Conservation (phyloP, 257 asterid species). For the Handroanthus guayacan region DNA sequence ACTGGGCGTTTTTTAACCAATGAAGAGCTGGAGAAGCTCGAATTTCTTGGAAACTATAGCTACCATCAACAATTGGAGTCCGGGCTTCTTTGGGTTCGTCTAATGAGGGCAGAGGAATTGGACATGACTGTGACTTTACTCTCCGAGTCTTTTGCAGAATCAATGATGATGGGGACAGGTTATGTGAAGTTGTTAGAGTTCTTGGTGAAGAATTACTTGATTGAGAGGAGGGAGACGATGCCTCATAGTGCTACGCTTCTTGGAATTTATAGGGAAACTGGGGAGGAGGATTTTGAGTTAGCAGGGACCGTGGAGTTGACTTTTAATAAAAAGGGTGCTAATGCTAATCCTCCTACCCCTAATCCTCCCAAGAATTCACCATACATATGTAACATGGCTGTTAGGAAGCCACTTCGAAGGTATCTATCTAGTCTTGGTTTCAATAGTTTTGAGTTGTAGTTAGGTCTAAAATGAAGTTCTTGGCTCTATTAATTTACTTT, state of each 20-base stretch:
- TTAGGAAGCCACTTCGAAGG: conserved; percentile 81
- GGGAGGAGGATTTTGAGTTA: conserved; percentile 73
- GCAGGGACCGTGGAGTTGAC: conserved; percentile 94
- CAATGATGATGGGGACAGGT: conserved; percentile 73
- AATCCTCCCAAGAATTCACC: conserved; percentile 81
- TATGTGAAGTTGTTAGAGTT: conserved; percentile 71
- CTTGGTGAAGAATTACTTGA: conserved; percentile 81
- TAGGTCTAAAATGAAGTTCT: not conserved
- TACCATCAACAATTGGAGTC: conserved; percentile 73
- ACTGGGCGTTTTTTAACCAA: conserved; percentile 64
- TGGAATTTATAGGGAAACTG: conserved; percentile 74
- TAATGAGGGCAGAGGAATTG: conserved; percentile 84
- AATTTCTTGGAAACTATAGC: conserved; percentile 56
- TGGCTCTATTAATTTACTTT: not conserved
- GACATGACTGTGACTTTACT: conserved; percentile 71
- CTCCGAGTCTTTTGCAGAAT: conserved; percentile 88
- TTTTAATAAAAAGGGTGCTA: conserved; percentile 73
- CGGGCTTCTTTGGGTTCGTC: conserved; percentile 73
- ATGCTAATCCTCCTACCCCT: conserved; percentile 85
- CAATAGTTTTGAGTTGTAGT: not conserved
- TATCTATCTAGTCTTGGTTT: conserved; percentile 38
- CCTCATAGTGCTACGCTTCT: conserved; percentile 86
- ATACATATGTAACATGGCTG: conserved; percentile 94
- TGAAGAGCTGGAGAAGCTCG: conserved; percentile 73
- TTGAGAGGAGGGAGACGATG: conserved; percentile 70